phyloP scores from a whole-genome alignment of 2,329 filamentous ascomycete species.

The Botryotinia narcissicola region DNA sequence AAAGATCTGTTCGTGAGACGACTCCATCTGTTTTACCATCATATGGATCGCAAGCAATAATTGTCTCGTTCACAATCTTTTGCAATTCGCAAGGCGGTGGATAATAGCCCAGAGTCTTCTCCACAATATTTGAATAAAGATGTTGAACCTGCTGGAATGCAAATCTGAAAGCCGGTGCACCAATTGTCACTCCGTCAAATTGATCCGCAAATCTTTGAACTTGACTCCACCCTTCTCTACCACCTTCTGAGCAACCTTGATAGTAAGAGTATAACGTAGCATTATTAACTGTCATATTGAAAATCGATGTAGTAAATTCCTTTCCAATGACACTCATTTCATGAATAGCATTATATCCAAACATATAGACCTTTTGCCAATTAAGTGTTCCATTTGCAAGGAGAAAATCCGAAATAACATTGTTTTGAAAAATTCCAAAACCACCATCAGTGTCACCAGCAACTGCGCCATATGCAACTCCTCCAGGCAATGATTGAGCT shows the following conservation, averaged over 20 bases:
- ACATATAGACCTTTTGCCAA: slow-evolving; percentile 37
- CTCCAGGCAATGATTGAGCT: slow-evolving; percentile 39
- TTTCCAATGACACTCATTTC: slow-evolving; percentile 45
- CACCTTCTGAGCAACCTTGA: slow-evolving; percentile 36
- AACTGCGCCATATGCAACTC: slow-evolving; percentile 48
- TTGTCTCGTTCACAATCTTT: slow-evolving; percentile 54
- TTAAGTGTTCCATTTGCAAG: slow-evolving; percentile 41
- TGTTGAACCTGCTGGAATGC: slow-evolving; percentile 47
- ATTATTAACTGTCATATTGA: slow-evolving; percentile 32
- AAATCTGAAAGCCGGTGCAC: slow-evolving; percentile 49
- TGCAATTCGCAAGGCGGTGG: slow-evolving; percentile 47
- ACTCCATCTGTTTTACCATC: slow-evolving; percentile 56
- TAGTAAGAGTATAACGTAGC: slow-evolving; percentile 26
- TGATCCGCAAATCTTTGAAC: slow-evolving; percentile 43
- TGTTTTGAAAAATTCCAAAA: slow-evolving; percentile 47
- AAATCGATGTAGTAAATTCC: slow-evolving; percentile 44
- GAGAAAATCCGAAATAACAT: slow-evolving; percentile 41
- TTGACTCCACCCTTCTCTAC: slow-evolving; percentile 49
- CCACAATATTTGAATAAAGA: slow-evolving; percentile 41
- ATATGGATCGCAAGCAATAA: slow-evolving; percentile 52
- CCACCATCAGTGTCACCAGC: slow-evolving; percentile 50
- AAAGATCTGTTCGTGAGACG: slow-evolving; percentile 49
- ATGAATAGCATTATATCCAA: slow-evolving; percentile 42
- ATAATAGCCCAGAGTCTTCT: slow-evolving; percentile 44
- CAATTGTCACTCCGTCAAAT: slow-evolving; percentile 47